Evolutionary conservation across 352 stramenopile species (phyloP), one percentile per base, ranked within the genome.

Genomic region (Globisporangium ultimum): DNA sequence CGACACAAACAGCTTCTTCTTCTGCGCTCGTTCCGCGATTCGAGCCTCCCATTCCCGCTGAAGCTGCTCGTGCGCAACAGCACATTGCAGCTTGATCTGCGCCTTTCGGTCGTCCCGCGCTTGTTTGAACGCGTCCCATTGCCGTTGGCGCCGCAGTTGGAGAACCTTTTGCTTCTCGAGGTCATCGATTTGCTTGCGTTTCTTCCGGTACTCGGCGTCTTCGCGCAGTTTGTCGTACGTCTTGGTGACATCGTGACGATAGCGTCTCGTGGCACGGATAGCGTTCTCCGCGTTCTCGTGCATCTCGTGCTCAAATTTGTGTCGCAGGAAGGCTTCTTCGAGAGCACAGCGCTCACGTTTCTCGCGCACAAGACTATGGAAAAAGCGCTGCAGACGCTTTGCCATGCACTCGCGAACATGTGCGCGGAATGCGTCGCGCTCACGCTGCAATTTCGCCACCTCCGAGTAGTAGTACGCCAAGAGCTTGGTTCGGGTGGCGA

Each of bases 141-240:
- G 65, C 1, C 80, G 76, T 48, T 88, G 74, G 0, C 82, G 74
- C 17, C 68, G 64, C 45, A 78, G 55, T n/a, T 62, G 74, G 13
- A 87, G 48, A 21, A 88, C 72, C 45, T 88, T 89, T 18, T 79
- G 64, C 42, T 89, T 91, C 55, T 91, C 77, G 1, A 71, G 32
- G 7, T 48, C 70, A 36, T 90, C 82, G 40, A 90, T 77, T 20
- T 68, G 63, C 21, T 74, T 68, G 24, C 76, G 79, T 22, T 71
- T 66, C 36, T 73, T 61, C 38, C 73, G 75, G 47, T 74, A 72
- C 12, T 83, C 67, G 6, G 60, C 50, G 11, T 83, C 76, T 40
- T 86, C 69, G 1, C 80, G 76, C 36, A 86, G 48, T 42, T 77
- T 72, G 45, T 84, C 68, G 54, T 80, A 92, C 45, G 73, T 74